phyloP scores from a whole-genome alignment of 2,329 filamentous ascomycete species.

The Fusarium buharicum region DNA sequence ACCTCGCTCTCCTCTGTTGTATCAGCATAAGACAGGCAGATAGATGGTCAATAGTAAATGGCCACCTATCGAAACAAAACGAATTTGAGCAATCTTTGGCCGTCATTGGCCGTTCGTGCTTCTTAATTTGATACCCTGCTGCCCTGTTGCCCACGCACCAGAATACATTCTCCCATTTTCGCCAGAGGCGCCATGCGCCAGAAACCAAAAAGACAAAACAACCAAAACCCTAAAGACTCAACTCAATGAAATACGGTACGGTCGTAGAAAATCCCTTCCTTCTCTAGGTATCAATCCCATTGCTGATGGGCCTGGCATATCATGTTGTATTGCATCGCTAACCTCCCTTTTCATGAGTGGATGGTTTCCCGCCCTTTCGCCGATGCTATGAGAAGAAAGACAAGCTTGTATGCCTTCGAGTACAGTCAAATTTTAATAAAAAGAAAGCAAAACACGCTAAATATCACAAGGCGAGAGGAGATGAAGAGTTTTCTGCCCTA shows the following conservation, averaged over 20 bases:
- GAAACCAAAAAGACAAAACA: slow-evolving; percentile 6
- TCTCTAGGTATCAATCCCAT: slow-evolving; percentile 31
- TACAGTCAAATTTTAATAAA: slow-evolving; percentile 21
- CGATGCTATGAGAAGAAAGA: slow-evolving; percentile 42
- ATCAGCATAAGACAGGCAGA: background rate
- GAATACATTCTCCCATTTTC: slow-evolving; percentile 17
- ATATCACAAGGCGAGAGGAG: slow-evolving; percentile 25
- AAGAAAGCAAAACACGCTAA: slow-evolving; percentile 42
- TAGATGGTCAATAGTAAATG: slow-evolving; percentile 4
- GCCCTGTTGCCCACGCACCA: slow-evolving; percentile 6
- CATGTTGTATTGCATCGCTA: slow-evolving; percentile 10
- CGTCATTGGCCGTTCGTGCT: slow-evolving; percentile 10
- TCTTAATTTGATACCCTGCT: slow-evolving; percentile 1
- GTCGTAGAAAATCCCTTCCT: slow-evolving; percentile 4
- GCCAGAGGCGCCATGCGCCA: slow-evolving; percentile 15
- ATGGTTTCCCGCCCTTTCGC: slow-evolving; percentile 39
- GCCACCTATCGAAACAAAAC: slow-evolving; percentile 12
- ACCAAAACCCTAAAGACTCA: background rate
- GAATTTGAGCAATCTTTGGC: slow-evolving; percentile 26
- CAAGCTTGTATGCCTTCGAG: slow-evolving; percentile 36
- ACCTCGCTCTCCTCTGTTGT: background rate
- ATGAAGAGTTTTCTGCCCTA: slow-evolving; percentile 15
- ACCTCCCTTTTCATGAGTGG: slow-evolving; percentile 25
- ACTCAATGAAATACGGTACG: slow-evolving; percentile 15
- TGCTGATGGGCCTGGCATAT: slow-evolving; percentile 13